Evolutionary conservation across 805 yeast species (phyloP), one percentile per base, ranked within the genome.

Genomic region (Grigorovia yakushimaensis): DNA sequence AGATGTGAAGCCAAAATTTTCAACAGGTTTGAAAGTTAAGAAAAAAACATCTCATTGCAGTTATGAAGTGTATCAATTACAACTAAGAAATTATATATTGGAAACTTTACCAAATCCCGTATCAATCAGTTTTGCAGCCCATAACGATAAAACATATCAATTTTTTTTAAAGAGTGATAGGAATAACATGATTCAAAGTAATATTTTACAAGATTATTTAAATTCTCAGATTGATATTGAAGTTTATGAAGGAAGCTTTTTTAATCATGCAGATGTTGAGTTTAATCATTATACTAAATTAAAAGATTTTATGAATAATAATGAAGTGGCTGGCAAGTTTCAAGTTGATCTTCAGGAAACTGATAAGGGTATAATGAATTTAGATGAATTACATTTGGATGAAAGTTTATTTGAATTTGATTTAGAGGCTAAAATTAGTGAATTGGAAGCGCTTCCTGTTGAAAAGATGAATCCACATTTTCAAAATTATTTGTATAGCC

Each of bases 401-500:
- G 47, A 52, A 20, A 52, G 49, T 13, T 61, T 56, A 44, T 65
- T 64, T 35, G 57, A 53, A 43, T 63, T 65, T 42, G 60, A 65
- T 47, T 53, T 55, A 3, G 5, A 40, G 9, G 52, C 48, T 8
- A 59, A 57, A 46, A 58, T 62, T 18, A 39, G 47, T 15, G 62
- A 60, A 39, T 44, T 59, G 21, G 62, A 61, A 41, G 44, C 51
- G 4, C 45, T 52, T 8, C 46, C 47, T 4, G 57, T 57, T 20
- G 36, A 36, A 15, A 42, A 44, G 19, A 42, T 58, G 20, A 39
- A 53, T 11, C 39, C 41, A 9, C 66, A 60, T 38, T 60, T 61
- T 10, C 23, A 41, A 41, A 49, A 54, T 4, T 73, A 73, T 52
- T 55, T 61, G 35, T 53, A 66, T 6, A 59, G 70, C 42, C 57